Evolutionary conservation across 2,329 filamentous ascomycete genomes (phyloP), one percentile per base, ranked within the genome.

Genomic region (Alternaria brassicicola): DNA sequence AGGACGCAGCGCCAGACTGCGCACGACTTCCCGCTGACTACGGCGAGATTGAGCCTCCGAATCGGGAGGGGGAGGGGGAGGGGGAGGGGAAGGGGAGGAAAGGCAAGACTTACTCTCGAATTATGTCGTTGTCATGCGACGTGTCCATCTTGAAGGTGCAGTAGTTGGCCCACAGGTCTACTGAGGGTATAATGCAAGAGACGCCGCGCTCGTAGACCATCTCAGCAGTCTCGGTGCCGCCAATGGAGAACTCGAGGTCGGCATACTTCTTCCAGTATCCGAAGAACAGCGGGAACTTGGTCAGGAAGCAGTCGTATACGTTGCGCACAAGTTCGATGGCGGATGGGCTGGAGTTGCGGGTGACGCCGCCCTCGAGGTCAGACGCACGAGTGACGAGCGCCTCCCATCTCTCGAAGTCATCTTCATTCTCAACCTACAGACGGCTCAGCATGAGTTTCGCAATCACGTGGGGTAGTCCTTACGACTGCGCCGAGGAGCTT

Each of bases 251-350:
- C 75, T 99, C 95, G 64, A 96, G 85, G 72, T 98, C 94, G 73
- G 95, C 95, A 84, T 98, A 99, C 78, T 97, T 98, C 83, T 98
- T 98, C 95, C 95, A 99, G 82, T 98, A 99, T 51, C 94, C 95
- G 72, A 98, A 99, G 36, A 98, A 87, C 10, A 98, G 85, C 3
- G 95, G 95, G 66, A 97, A 99, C 75, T 97, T 97, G 61, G 91
- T 87, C 21, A 99, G 89, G 74, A 99, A 96, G 46, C 90, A 88
- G 77, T 99, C 93, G 81, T 96, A 98, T 62, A 91, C 87, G 77
- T 91, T 88, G 78, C 95, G 90, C 55, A 93, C 89, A 10, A 92
- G 89, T 19, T 92, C 89, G 69, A 99, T 93, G 26, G 95, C 92
- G 73, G 96, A 91, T 1, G 95, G 93, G 75, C 91, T 97, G 39